Conservation (phyloP, 2,329 filamentous ascomycete genomes). For the Shiraia sp. region DNA sequence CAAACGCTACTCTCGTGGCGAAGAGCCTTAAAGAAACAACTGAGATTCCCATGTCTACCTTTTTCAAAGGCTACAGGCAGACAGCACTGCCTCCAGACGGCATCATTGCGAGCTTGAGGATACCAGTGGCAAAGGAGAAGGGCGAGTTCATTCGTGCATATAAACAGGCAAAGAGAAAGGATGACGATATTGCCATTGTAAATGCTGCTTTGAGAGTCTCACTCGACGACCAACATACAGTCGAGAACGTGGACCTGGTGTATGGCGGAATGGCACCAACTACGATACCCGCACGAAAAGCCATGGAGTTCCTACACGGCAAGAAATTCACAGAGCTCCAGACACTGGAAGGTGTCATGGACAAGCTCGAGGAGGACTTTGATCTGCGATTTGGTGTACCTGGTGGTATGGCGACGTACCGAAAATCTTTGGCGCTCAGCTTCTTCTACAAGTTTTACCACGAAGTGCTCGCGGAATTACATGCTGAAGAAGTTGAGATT, state of each 20-base stretch:
- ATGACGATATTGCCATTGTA: slow-evolving; percentile 98
- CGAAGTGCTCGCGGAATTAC: slow-evolving; percentile 72
- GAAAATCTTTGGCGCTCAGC: slow-evolving; percentile 84
- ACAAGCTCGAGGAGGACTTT: slow-evolving; percentile 85
- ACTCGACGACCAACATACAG: slow-evolving; percentile 68
- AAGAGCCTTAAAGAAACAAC: slow-evolving; percentile 73
- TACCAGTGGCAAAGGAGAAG: slow-evolving; percentile 74
- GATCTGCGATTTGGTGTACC: slow-evolving; percentile 87
- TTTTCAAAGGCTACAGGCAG: slow-evolving; percentile 88
- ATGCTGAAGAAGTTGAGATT: slow-evolving; percentile 54
- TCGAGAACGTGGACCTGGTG: slow-evolving; percentile 77
- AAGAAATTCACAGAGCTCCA: slow-evolving; percentile 78
- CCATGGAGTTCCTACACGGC: slow-evolving; percentile 73
- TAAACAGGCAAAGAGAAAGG: slow-evolving; percentile 95
- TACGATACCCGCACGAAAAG: slow-evolving; percentile 82
- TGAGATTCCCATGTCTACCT: slow-evolving; percentile 87
- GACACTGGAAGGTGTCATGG: slow-evolving; percentile 89
- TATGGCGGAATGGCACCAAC: slow-evolving; percentile 95
- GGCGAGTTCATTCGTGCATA: slow-evolving; percentile 88
- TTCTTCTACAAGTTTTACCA: slow-evolving; percentile 99
- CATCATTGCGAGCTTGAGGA: slow-evolving; percentile 83
- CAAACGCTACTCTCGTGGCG: slow-evolving; percentile 79
- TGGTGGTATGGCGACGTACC: slow-evolving; percentile 95
- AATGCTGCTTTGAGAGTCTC: slow-evolving; percentile 81
- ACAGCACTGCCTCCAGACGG: slow-evolving; percentile 82